Conservation (phyloP, 169 alveolate species). For the Eimeria sp. region DNA sequence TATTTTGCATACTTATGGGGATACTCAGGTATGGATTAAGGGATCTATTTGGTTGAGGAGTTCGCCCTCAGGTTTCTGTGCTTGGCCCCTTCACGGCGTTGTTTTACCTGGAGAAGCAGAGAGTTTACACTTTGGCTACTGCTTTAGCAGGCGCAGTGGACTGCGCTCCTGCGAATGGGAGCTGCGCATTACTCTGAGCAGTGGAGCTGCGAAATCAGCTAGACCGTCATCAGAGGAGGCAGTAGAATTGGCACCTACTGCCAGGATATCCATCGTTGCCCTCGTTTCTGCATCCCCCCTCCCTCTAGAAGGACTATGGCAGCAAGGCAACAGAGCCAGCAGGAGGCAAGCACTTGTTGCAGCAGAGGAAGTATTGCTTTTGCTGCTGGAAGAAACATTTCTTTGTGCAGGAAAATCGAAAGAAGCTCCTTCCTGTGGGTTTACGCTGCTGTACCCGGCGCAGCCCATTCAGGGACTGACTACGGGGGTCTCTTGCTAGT, state of each 20-base stretch:
- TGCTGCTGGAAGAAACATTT: conserved; percentile 14
- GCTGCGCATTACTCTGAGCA: not conserved
- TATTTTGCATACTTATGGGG: not conserved
- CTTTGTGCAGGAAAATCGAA: not conserved
- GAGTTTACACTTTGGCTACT: conserved; percentile 51
- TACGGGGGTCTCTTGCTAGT: not conserved
- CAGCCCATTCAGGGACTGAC: not conserved
- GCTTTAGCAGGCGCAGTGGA: conserved; percentile 8
- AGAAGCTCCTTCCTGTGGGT: conserved; percentile 20
- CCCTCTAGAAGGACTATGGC: conserved; percentile 64
- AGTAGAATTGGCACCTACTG: not conserved
- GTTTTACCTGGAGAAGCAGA: conserved; percentile 38
- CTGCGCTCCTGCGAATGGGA: conserved; percentile 61
- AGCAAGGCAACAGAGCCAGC: conserved; percentile 2
- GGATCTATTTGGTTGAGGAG: not conserved
- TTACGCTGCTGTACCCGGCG: not conserved
- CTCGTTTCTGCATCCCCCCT: conserved; percentile 24
- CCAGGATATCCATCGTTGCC: conserved; percentile 37
- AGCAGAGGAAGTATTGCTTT: conserved; percentile 43
- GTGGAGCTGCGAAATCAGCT: not conserved
- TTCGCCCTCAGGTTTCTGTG: conserved; percentile 51
- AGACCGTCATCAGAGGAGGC: not conserved
- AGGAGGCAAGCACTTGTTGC: conserved; percentile 35
- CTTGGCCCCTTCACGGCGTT: conserved; percentile 71
- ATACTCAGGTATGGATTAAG: not conserved